Conservation (phyloP, 208 protist species). For the Kentomonas sorsogonicus region DNA sequence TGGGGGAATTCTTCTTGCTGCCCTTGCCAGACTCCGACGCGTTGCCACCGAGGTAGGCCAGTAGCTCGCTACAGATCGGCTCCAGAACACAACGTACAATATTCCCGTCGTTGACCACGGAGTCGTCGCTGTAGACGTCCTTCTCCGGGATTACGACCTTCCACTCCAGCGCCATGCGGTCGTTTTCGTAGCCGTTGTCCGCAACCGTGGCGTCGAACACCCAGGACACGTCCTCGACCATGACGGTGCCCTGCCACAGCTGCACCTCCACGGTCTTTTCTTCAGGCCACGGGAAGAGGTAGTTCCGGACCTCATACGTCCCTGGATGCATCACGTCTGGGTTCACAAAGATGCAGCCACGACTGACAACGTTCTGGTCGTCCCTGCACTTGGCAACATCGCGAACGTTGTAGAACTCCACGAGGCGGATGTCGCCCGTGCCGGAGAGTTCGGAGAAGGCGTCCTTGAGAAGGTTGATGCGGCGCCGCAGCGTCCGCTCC, state of each 20-base stretch:
- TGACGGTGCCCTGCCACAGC: constrained; percentile 54
- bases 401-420: constrained; percentile 64
- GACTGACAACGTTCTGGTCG: constrained; percentile 34
- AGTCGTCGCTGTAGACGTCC: constrained; percentile 39
- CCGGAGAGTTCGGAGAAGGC: constrained; percentile 42
- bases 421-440: constrained; percentile 32
- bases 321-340: constrained; percentile 64
- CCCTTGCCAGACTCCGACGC: constrained; percentile 14
- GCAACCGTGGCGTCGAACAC: constrained; percentile 71
- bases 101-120: constrained; percentile 88
- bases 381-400: constrained; percentile 48
- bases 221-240: constrained; percentile 33
- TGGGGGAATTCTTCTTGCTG: constrained; percentile 21
- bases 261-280: constrained; percentile 71
- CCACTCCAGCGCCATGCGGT: constrained; percentile 31
- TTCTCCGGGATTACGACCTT: constrained; percentile 46
- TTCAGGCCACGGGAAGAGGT: constrained; percentile 47
- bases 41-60: not conserved
- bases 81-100: constrained; percentile 74
- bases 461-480: constrained; percentile 49
- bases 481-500: constrained; percentile 52
- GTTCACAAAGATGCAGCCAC: constrained; percentile 75
- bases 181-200: constrained; percentile 42
- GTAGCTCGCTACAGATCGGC: not conserved
- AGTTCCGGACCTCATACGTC: constrained; percentile 72